Evolutionary conservation across 768 basidiomycete genomes (phyloP).

Genomic region (Leccinum incarnatum): DNA sequence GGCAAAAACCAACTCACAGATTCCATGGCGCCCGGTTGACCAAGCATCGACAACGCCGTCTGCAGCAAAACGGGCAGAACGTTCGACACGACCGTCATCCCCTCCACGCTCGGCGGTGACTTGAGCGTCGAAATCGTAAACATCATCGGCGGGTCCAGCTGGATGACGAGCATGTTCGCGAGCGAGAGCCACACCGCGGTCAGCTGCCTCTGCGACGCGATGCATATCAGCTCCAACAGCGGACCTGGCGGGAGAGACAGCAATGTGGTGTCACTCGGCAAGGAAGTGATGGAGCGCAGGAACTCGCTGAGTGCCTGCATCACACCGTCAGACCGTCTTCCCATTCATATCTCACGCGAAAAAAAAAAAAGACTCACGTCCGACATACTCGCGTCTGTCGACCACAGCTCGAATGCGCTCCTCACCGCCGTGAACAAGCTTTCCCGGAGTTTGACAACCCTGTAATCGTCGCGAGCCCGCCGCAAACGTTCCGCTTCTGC

Average conservation of each 20-base stretch:
- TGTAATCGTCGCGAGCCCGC: constrained; percentile 59
- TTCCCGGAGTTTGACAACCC: constrained; percentile 63
- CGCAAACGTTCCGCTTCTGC: constrained; percentile 55
- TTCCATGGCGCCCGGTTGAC: constrained; percentile 64
- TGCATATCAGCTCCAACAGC: constrained; percentile 73
- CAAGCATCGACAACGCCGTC: constrained; percentile 51
- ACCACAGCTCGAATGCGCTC: constrained; percentile 70
- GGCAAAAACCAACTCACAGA: constrained; percentile 41
- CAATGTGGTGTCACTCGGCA: constrained; percentile 73
- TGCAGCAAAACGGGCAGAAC: constrained; percentile 59
- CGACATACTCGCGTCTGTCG: constrained; percentile 70
- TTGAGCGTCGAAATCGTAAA: constrained; percentile 43
- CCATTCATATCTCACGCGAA: neutral
- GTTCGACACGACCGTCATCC: constrained; percentile 51
- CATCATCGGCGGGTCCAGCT: constrained; percentile 70
- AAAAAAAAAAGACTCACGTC: constrained; percentile 51
- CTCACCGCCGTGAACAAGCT: constrained; percentile 59
- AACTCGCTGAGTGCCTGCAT: constrained; percentile 74
- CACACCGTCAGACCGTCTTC: neutral
- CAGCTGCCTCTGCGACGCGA: constrained; percentile 66
- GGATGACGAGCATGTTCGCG: constrained; percentile 74
- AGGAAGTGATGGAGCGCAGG: constrained; percentile 80
- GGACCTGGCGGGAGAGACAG: constrained; percentile 81
- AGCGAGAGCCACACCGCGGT: constrained; percentile 85
- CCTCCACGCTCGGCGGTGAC: constrained; percentile 51